phyloP scores from a whole-genome alignment of 1,139 yeast species.

The Kluyveromyces marxianus region DNA sequence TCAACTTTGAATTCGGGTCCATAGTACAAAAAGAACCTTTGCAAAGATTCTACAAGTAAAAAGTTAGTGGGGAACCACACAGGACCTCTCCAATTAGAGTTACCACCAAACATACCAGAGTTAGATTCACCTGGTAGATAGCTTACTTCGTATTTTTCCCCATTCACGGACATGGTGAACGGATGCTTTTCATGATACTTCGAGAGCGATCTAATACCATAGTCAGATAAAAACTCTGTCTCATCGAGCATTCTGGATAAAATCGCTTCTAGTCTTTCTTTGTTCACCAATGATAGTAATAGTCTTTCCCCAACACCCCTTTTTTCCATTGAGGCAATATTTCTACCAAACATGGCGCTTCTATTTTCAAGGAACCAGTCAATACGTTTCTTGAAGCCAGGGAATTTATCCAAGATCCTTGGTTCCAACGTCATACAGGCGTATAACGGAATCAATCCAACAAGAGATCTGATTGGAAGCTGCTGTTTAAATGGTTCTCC shows the following conservation, averaged over 20 bases:
- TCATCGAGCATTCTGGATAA: slow-evolving; percentile 82
- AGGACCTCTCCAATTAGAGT: slow-evolving; percentile 98
- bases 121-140: slow-evolving; percentile 92
- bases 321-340: slow-evolving; percentile 79
- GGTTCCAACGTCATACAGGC: slow-evolving; percentile 91
- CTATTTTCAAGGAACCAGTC: slow-evolving; percentile 81
- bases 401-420: slow-evolving; percentile 68
- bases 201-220: slow-evolving; percentile 85
- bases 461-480: slow-evolving; percentile 82
- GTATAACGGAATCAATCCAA: slow-evolving; percentile 87
- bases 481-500: slow-evolving; percentile 65
- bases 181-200: slow-evolving; percentile 85
- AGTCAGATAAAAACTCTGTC: slow-evolving; percentile 76
- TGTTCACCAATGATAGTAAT: slow-evolving; percentile 72
- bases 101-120: slow-evolving; percentile 94
- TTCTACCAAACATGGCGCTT: slow-evolving; percentile 68
- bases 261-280: slow-evolving; percentile 71
- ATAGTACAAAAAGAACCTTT: slow-evolving; percentile 82
- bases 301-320: slow-evolving; percentile 86
- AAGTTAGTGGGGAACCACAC: slow-evolving; percentile 96
- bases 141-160: slow-evolving; percentile 62
- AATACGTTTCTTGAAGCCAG: slow-evolving; percentile 76
- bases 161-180: slow-evolving; percentile 78
- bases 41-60: slow-evolving; percentile 78
- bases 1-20: slow-evolving; percentile 84